These are phyloP conservation scores for Populus deltoides DNA, from an alignment of 345 rosid species.

Conservation along the genomic window DNA sequence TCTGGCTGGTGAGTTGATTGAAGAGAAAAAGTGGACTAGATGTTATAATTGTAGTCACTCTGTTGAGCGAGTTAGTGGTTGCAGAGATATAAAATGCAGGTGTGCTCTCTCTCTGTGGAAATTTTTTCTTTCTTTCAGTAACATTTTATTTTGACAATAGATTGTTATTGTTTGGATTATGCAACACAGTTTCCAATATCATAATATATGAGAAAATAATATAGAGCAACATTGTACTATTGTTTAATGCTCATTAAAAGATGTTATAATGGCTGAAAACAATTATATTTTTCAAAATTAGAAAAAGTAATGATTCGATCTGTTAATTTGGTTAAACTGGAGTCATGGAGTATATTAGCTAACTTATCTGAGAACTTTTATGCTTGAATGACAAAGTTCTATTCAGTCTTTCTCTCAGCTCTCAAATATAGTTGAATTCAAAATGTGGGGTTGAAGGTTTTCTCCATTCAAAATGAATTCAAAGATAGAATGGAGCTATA, in stretches of 20 bases:
- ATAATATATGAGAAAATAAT: not conserved
- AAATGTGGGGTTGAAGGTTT: not conserved
- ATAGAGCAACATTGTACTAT: not conserved
- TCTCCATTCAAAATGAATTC: not conserved
- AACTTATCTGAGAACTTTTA: not conserved
- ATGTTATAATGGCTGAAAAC: not conserved
- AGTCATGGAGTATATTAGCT: not conserved
- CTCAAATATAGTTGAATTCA: not conserved
- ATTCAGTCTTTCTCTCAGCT: not conserved
- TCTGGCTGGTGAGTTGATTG: slow-evolving; percentile 22
- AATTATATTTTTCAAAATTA: not conserved
- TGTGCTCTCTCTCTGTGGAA: not conserved
- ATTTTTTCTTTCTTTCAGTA: not conserved
- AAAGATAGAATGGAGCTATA: not conserved
- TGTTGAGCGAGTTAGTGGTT: slow-evolving; percentile 26
- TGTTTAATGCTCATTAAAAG: not conserved
- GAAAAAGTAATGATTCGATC: not conserved
- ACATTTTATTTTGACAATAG: not conserved
- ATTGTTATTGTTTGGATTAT: not conserved
- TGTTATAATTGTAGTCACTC: slow-evolving; percentile 30
- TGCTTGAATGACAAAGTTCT: not conserved
- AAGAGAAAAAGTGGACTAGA: slow-evolving; percentile 27
- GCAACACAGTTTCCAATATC: not conserved
- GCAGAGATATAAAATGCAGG: slow-evolving; percentile 28
- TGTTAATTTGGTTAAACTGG: not conserved